Percentiles rank a stretch among this genome's conserved stretches.
These are phyloP conservation scores for Andrographis paniculata DNA, from an alignment of 305 asterid genomes.

Conservation along the genomic window DNA sequence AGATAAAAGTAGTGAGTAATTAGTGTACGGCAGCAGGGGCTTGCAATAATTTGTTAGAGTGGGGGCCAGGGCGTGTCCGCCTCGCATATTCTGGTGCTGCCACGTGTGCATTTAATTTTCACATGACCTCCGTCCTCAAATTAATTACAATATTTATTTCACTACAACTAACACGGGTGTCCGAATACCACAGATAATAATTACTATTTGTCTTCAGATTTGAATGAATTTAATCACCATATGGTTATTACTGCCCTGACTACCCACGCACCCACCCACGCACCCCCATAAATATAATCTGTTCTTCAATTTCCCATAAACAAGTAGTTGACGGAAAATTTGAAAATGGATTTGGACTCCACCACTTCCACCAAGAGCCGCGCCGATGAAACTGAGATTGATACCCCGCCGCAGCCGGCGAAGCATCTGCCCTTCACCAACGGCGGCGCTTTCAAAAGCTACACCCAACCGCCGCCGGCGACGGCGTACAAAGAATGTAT, in stretches of 20 bases:
- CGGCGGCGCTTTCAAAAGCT: slow-evolving; percentile 23
- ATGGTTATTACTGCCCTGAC: background rate
- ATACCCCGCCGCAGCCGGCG: slow-evolving; percentile 58
- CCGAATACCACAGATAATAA: no score
- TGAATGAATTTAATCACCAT: no score
- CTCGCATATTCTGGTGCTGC: slow-evolving; percentile 17
- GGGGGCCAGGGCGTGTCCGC: slow-evolving; percentile 30
- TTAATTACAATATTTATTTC: slow-evolving; percentile 28
- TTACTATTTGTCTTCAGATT: no score
- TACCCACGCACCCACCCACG: background rate
- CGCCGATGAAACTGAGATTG: slow-evolving; percentile 41
- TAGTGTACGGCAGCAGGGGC: background rate
- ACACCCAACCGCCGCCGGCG: slow-evolving; percentile 18
- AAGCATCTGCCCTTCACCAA: slow-evolving; percentile 29
- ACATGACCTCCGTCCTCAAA: slow-evolving; percentile 4
- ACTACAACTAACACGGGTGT: slow-evolving; percentile 21
- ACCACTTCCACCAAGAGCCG: slow-evolving; percentile 37
- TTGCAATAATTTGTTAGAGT: slow-evolving; percentile 22
- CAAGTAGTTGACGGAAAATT: background rate
- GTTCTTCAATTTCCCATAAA: background rate
- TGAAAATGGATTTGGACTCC: slow-evolving; percentile 40
- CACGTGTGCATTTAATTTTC: slow-evolving; percentile 28
- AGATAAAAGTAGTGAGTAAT: background rate
- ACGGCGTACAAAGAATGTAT: slow-evolving; percentile 47
- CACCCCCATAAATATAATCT: background rate